phyloP scores from a whole-genome alignment of 2,329 filamentous ascomycete genomes.

The Metarhizium rileyi region DNA sequence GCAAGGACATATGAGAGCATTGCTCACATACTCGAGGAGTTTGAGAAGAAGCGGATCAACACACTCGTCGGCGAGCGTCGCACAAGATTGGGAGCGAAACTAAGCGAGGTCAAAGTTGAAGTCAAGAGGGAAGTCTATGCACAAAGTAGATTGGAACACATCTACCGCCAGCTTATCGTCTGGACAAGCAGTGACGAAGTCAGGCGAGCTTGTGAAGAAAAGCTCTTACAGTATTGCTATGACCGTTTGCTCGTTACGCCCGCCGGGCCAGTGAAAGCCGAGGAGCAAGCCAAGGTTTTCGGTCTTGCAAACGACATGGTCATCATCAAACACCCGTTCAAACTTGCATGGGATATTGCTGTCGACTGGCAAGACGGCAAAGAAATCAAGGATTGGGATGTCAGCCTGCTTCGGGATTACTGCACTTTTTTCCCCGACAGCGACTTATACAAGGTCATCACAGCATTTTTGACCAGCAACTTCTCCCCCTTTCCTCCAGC shows the following conservation, averaged over 20 bases:
- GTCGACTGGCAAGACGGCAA: constrained; percentile 82
- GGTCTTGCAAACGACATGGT: constrained; percentile 87
- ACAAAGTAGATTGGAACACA: constrained; percentile 64
- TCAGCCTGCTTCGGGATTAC: constrained; percentile 68
- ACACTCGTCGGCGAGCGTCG: constrained; percentile 80
- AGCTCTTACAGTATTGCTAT: constrained; percentile 70
- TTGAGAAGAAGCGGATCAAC: constrained; percentile 85
- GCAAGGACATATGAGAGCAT: constrained; percentile 72
- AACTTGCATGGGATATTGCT: constrained; percentile 81
- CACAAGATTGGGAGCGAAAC: constrained; percentile 74
- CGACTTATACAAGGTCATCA: constrained; percentile 73
- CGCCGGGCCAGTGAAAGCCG: constrained; percentile 51
- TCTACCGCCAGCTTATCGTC: constrained; percentile 78
- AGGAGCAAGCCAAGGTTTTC: constrained; percentile 63
- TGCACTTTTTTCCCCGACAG: constrained; percentile 74
- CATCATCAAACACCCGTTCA: constrained; percentile 84
- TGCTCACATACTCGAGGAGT: constrained; percentile 71
- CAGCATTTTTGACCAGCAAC: constrained; percentile 71
- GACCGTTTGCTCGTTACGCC: constrained; percentile 65
- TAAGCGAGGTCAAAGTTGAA: constrained; percentile 74
- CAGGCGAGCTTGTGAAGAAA: constrained; percentile 81
- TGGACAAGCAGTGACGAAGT: constrained; percentile 84
- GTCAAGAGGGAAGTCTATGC: constrained; percentile 78
- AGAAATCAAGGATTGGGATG: constrained; percentile 66
- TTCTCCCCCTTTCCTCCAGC: constrained; percentile 67